Evolutionary conservation across 495 filamentous ascomycete genomes (phyloP).

Genomic region (Mycothermus thermophilus): DNA sequence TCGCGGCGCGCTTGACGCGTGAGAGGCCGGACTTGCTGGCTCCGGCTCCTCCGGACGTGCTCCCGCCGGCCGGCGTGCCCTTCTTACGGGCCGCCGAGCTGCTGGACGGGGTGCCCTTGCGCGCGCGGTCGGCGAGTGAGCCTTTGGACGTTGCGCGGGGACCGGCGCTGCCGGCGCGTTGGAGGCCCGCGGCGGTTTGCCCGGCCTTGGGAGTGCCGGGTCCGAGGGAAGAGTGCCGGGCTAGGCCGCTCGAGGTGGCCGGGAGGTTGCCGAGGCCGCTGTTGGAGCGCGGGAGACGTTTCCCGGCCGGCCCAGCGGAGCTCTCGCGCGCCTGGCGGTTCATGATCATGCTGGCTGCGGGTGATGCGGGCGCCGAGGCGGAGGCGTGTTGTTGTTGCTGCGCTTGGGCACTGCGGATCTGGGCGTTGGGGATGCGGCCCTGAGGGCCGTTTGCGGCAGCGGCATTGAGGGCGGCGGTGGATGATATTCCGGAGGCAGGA

Average conservation of each 20-base stretch:
- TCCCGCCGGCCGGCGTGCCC: constrained; percentile 41
- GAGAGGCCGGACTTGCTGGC: constrained; percentile 38
- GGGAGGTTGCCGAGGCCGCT: constrained; percentile 51
- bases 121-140: constrained; percentile 28
- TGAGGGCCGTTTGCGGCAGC: constrained; percentile 33
- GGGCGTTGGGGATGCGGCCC: constrained; percentile 25
- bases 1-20: constrained; percentile 34
- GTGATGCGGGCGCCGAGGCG: constrained; percentile 52
- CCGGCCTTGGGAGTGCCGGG: constrained; percentile 71
- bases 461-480: constrained; percentile 33
- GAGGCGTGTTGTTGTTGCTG: constrained; percentile 30
- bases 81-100: constrained; percentile 36
- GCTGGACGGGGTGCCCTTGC: constrained; percentile 52
- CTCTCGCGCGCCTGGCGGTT: constrained; percentile 57
- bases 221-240: constrained; percentile 66
- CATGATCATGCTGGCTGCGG: constrained; percentile 46
- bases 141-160: constrained; percentile 46
- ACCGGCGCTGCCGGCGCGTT: constrained; percentile 58
- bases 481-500: too few relatives aligned
- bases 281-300: constrained; percentile 61
- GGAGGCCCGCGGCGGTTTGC: constrained; percentile 39
- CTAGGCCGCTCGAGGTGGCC: constrained; percentile 54
- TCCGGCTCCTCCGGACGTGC: too few relatives aligned
- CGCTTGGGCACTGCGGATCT: constrained; percentile 25
- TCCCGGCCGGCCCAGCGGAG: constrained; percentile 52